Evolutionary conservation across 2,329 filamentous ascomycete genomes (phyloP).

Genomic region (Anisogramma anomala): DNA sequence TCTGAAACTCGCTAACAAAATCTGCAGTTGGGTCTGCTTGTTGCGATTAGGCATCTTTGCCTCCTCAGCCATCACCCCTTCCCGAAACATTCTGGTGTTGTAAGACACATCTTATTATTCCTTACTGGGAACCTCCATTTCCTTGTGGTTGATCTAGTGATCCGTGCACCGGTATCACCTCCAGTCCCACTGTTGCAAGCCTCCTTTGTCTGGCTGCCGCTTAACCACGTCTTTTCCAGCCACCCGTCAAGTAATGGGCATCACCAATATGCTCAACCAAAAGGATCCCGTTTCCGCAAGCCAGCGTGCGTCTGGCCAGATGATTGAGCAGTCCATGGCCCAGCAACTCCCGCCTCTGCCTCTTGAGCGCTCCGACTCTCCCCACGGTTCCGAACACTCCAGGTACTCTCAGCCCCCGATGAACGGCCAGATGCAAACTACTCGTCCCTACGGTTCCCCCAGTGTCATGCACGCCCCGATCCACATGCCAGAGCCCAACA

Average conservation of each 20-base stretch:
- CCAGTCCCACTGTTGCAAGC: conserved; percentile 7
- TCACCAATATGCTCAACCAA: conserved; percentile 41
- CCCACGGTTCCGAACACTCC: conserved; percentile 49
- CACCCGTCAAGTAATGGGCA: conserved; percentile 39
- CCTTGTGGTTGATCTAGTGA: conserved; percentile 13
- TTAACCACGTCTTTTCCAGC: conserved; percentile 31
- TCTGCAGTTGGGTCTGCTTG: conserved; percentile 1
- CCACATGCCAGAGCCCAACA: conserved; percentile 31
- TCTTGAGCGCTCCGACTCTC: conserved; percentile 45
- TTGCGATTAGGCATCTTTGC: conserved; percentile 6
- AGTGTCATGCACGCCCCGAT: conserved; percentile 39
- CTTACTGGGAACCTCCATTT: conserved; percentile 14
- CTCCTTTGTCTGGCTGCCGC: conserved; percentile 13
- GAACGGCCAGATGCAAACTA: conserved; percentile 29
- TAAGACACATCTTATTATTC: conserved; percentile 16
- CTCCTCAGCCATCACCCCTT: conserved; percentile 8
- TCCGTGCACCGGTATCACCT: conserved; percentile 10
- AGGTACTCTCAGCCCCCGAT: conserved; percentile 38
- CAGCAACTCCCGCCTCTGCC: conserved; percentile 20
- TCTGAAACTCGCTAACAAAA: conserved; percentile 7
- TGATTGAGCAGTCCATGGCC: conserved; percentile 16
- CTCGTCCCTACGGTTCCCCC: conserved; percentile 41
- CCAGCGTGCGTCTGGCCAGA: conserved; percentile 21
- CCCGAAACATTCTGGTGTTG: conserved; percentile 15
- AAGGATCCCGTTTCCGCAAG: conserved; percentile 28